These are phyloP conservation scores for Entomortierella beljakovae DNA, from an alignment of 192 early-diverging fungal species.

Conservation along the genomic window DNA sequence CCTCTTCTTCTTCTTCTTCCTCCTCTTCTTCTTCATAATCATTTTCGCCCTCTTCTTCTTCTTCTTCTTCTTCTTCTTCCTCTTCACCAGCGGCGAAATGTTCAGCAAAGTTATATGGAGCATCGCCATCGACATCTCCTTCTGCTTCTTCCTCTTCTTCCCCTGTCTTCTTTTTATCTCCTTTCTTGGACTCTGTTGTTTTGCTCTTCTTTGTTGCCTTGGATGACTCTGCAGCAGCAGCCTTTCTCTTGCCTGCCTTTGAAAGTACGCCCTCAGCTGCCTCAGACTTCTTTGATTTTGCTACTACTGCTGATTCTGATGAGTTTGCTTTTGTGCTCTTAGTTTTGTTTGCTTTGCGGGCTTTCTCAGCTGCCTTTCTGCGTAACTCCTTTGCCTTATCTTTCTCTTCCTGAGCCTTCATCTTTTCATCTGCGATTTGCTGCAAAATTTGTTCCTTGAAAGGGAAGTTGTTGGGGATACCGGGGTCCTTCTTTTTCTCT, in stretches of 20 bases:
- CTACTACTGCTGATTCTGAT: conserved; percentile 9
- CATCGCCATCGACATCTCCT: conserved; percentile 22
- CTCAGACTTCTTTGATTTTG: conserved; percentile 24
- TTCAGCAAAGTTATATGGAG: conserved; percentile 49
- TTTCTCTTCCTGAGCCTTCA: conserved; percentile 48
- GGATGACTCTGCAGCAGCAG: conserved; percentile 15
- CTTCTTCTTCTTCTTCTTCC: conserved; percentile 22
- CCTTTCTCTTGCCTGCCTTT: conserved; percentile 43
- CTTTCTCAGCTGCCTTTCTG: conserved; percentile 37
- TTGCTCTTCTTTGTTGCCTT: conserved; percentile 44
- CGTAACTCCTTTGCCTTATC: conserved; percentile 42
- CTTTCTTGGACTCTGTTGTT: conserved; percentile 25
- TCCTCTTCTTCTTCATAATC: conserved; percentile 19
- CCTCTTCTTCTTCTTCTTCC: conserved; percentile 1
- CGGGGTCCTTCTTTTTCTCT: conserved; percentile 92
- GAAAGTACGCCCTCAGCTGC: conserved; percentile 28
- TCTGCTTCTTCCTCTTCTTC: conserved; percentile 18
- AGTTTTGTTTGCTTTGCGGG: conserved; percentile 35
- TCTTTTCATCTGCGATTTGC: conserved; percentile 60
- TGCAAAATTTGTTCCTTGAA: conserved; percentile 92
- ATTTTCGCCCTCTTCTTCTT: conserved; percentile 24
- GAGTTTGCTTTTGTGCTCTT: conserved; percentile 13
- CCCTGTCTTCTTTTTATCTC: conserved; percentile 9
- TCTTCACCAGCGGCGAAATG: conserved; percentile 19
- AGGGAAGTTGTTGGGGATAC: conserved; percentile 90